Evolutionary conservation across 108 stramenopile genomes (phyloP).

Genomic region (Ochromonas danica): DNA sequence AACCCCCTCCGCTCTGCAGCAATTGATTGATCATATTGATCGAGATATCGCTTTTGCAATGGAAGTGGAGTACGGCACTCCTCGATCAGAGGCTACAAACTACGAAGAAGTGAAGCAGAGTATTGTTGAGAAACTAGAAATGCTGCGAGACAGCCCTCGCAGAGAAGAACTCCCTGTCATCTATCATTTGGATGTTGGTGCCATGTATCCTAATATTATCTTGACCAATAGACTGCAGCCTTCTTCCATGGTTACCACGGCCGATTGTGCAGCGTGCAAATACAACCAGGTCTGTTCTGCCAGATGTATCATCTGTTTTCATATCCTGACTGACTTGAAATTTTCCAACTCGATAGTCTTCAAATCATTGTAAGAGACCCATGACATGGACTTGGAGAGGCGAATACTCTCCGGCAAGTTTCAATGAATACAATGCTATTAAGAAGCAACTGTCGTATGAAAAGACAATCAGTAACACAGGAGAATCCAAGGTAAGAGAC

Average conservation of each 20-base stretch:
- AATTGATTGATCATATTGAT: conserved; percentile 91
- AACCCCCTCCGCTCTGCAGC: conserved; percentile 85
- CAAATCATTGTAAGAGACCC: conserved; percentile 87
- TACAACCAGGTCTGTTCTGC: conserved; percentile 95
- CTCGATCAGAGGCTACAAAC: conserved; percentile 79
- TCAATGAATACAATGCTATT: conserved; percentile 76
- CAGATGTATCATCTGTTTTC: too few relatives aligned
- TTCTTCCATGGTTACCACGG: conserved; percentile 88
- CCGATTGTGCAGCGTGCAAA: conserved; percentile 92
- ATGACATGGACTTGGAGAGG: conserved; percentile 99
- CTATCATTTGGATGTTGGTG: conserved; percentile 95
- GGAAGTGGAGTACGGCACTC: conserved; percentile 90
- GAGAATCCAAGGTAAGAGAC: not conserved
- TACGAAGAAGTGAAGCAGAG: conserved; percentile 84
- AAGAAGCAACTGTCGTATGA: conserved; percentile 82
- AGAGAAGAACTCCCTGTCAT: conserved; percentile 86
- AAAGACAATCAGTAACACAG: too few relatives aligned
- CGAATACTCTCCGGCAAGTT: conserved; percentile 83
- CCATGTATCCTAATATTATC: conserved; percentile 99
- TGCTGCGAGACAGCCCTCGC: conserved; percentile 85
- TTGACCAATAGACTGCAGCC: conserved; percentile 96
- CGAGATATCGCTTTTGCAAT: conserved; percentile 91
- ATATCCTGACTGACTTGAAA: too few relatives aligned
- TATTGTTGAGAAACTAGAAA: conserved; percentile 86
- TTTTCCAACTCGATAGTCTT: too few relatives aligned